phyloP scores from a whole-genome alignment of 768 basidiomycete genomes.

The Gloeopeniophorella convolvens region DNA sequence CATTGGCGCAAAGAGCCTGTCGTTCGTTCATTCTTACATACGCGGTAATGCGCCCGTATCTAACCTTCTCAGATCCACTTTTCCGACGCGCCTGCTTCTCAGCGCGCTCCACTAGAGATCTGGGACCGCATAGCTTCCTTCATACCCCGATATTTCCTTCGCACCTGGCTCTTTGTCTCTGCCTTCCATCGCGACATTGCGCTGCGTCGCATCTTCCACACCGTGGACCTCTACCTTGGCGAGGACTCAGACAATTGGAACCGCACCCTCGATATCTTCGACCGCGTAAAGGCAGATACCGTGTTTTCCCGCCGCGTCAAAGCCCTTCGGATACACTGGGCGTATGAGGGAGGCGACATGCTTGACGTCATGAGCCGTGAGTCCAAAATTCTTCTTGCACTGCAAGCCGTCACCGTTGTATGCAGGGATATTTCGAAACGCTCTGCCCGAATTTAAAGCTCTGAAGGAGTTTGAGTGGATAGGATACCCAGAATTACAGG shows the following conservation, averaged over 20 bases:
- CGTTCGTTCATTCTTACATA: conserved; percentile 28
- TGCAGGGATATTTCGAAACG: conserved; percentile 54
- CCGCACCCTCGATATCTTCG: conserved; percentile 59
- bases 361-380: conserved; percentile 52
- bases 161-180: conserved; percentile 64
- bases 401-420: conserved; percentile 51
- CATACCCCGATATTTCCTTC: conserved; percentile 58
- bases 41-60: conserved; percentile 1
- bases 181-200: conserved; percentile 61
- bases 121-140: conserved; percentile 61
- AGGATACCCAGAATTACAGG: conserved; percentile 65
- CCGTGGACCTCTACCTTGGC: conserved; percentile 60
- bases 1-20: conserved; percentile 43
- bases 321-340: conserved; percentile 58
- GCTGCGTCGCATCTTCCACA: conserved; percentile 57
- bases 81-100: conserved; percentile 48
- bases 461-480: conserved; percentile 68
- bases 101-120: conserved; percentile 56
- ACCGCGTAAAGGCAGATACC: conserved; percentile 56
- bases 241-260: conserved; percentile 57
- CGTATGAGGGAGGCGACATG: conserved; percentile 64
- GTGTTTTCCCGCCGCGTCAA: conserved; percentile 55
- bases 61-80: conserved; percentile 41
- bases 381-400: conserved; percentile 45
- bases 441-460: conserved; percentile 56